Percentiles rank a stretch among this genome's conserved stretches.
Conservation (phyloP, 768 basidiomycete species). For the Agrocybe pediades region DNA sequence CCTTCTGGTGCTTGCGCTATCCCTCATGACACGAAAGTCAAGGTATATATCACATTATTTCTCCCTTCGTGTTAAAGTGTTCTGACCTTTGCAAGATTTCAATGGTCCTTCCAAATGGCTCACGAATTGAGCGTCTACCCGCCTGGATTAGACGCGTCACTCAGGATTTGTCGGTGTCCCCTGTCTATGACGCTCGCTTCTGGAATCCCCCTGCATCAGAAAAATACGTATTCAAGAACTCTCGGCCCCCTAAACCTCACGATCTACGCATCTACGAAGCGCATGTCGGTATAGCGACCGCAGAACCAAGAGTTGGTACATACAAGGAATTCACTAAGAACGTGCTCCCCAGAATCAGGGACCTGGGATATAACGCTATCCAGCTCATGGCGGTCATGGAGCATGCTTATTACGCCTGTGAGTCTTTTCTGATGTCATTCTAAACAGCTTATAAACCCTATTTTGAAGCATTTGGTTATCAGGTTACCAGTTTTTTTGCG, state of each 20-base stretch:
- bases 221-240: slow-evolving; percentile 81
- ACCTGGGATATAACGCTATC: slow-evolving; percentile 94
- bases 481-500: slow-evolving; percentile 97
- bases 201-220: slow-evolving; percentile 89
- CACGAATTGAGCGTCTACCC: slow-evolving; percentile 89
- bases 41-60: slow-evolving; percentile 49
- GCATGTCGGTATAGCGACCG: slow-evolving; percentile 94
- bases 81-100: slow-evolving; percentile 63
- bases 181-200: slow-evolving; percentile 95
- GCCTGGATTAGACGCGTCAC: slow-evolving; percentile 96
- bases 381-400: slow-evolving; percentile 99
- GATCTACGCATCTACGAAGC: slow-evolving; percentile 92
- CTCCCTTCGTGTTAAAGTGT: neutral
- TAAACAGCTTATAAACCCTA: neutral
- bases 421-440: slow-evolving; percentile 27
- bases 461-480: slow-evolving; percentile 89
- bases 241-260: slow-evolving; percentile 64
- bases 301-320: slow-evolving; percentile 85
- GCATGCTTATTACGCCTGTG: slow-evolving; percentile 97
- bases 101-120: slow-evolving; percentile 78
- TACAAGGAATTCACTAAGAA: slow-evolving; percentile 95
- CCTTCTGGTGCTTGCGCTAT: slow-evolving; percentile 76
- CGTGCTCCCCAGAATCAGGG: slow-evolving; percentile 84
- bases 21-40: slow-evolving; percentile 93
- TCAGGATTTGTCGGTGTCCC: slow-evolving; percentile 87